Base-by-base conservation (phyloP, 2,329 filamentous ascomycete species). In the Aphanocladium album region DNA sequence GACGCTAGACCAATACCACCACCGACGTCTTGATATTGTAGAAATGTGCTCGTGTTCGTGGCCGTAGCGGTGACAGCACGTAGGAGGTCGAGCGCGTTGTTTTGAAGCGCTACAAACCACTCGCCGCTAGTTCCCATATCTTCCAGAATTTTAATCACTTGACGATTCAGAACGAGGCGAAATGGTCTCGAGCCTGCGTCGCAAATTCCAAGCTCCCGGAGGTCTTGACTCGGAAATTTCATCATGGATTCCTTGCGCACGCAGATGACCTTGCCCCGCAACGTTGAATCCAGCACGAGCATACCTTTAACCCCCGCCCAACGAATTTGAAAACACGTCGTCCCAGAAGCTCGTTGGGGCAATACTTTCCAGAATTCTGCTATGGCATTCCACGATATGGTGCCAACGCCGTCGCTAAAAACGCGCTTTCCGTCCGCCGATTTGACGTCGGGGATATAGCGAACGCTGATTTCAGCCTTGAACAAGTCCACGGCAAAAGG, bases 91-190 rank as follows among this genome's bases (percentile, higher is more conserved):
- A 95, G 73, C 27, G 87, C 87, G 17, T 76, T 74, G 0, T 78
- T 75, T 70, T 95, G 91, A 1, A 90, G 73, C 0, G 78, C 67
- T 14, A 89, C 68, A 64, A 96, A 93, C 70, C 83, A 88, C 0
- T 73, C 60, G 1, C 75, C 68, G 0, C 78, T 69, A 0, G 89
- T 85, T 0, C 82, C 80, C 71, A 93, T 85, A 65, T 96, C 91
- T 68, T 96, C 91, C 1, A 96, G 71, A 6, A 96, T 91, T 70
- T 96, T 96, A 74, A 96, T 91, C 62, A 92, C 79, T 65, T 90
- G 89, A 1, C 89, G 85, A 68, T 96, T 96, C 1, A 96, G 80
- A 19, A 86, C 83, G 65, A 93, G 79, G 0, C 83, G 83, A 8
- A 93, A 79, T 0, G 89, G 87, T 54, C 81, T 84, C 43, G 84